These are phyloP conservation scores for Naegleria gruberi DNA, from an alignment of 208 protist species.

Conservation along the genomic window DNA sequence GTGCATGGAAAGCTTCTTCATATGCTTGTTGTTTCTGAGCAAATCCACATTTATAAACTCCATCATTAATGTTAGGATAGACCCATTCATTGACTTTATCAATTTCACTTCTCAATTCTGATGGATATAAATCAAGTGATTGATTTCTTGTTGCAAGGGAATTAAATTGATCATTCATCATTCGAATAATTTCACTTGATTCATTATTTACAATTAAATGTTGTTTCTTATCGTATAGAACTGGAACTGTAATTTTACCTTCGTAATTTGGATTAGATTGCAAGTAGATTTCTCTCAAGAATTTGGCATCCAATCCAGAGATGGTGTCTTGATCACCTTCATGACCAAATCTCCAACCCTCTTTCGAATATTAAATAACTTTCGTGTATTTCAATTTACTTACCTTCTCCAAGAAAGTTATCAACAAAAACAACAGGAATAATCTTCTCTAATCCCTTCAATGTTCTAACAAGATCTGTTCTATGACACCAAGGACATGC, in stretches of 20 bases:
- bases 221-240: constrained; percentile 74
- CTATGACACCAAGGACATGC: constrained; percentile 72
- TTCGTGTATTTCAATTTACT: too few species aligned
- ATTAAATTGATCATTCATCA: constrained; percentile 67
- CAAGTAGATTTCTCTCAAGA: constrained; percentile 58
- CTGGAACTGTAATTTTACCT: constrained; percentile 56
- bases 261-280: constrained; percentile 39
- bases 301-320: constrained; percentile 33
- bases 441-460: constrained; percentile 56
- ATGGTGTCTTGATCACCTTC: constrained; percentile 43
- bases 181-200: constrained; percentile 68
- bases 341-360: constrained; percentile 57
- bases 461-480: constrained; percentile 43
- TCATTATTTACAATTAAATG: constrained; percentile 79
- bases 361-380: too few species aligned
- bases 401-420: not conserved
- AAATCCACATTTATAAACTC: constrained; percentile 75
- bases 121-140: constrained; percentile 59
- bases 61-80: constrained; percentile 69
- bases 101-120: constrained; percentile 54
- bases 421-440: constrained; percentile 46
- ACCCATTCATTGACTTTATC: constrained; percentile 64
- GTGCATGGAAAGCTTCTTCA: constrained; percentile 42
- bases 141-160: constrained; percentile 43
- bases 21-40: constrained; percentile 59